These are phyloP conservation scores for Aquanectria penicillioides DNA, from an alignment of 2,329 filamentous ascomycete genomes.

Conservation along the genomic window DNA sequence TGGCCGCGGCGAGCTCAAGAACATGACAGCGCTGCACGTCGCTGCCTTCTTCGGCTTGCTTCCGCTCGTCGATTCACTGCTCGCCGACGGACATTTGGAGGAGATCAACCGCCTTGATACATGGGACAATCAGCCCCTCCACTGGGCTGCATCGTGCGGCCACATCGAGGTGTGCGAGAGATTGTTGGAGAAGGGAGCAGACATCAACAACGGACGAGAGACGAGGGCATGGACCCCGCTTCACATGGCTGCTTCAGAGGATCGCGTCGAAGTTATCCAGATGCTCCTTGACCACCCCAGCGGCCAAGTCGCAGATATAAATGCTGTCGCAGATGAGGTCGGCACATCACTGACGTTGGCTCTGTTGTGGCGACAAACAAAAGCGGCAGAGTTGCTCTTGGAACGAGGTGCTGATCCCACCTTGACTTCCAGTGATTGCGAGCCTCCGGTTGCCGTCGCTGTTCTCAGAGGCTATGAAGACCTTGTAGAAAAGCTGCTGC, in stretches of 20 bases:
- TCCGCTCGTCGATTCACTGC: conserved; percentile 2
- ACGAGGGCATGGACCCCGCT: conserved; percentile 10
- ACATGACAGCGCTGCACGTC: conserved; percentile 15
- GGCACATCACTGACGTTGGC: conserved; percentile 14
- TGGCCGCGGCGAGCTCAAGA: conserved; percentile 15
- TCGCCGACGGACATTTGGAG: conserved; percentile 2
- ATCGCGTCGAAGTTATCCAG: conserved; percentile 9
- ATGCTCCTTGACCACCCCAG: conserved; percentile 13
- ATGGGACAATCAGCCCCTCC: conserved; percentile 16
- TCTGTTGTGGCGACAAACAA: conserved; percentile 13
- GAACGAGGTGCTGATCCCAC: conserved; percentile 13
- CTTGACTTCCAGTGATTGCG: conserved; percentile 6
- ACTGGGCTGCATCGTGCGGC: conserved; percentile 12
- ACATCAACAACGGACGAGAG: conserved; percentile 13
- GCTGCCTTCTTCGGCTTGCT: conserved; percentile 17
- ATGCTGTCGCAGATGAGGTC: conserved; percentile 7
- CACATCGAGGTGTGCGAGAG: conserved; percentile 9
- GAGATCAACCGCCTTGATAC: conserved; percentile 8
- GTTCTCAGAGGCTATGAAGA: conserved; percentile 22
- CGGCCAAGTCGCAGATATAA: not conserved
- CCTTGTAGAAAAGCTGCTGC: conserved; percentile 15
- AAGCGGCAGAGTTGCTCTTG: conserved; percentile 19
- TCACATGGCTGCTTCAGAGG: conserved; percentile 15
- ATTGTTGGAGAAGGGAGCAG: conserved; percentile 15
- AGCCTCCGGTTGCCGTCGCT: conserved; percentile 19